phyloP scores from a whole-genome alignment of 140 eudicot species.

The Flaveria floridana region DNA sequence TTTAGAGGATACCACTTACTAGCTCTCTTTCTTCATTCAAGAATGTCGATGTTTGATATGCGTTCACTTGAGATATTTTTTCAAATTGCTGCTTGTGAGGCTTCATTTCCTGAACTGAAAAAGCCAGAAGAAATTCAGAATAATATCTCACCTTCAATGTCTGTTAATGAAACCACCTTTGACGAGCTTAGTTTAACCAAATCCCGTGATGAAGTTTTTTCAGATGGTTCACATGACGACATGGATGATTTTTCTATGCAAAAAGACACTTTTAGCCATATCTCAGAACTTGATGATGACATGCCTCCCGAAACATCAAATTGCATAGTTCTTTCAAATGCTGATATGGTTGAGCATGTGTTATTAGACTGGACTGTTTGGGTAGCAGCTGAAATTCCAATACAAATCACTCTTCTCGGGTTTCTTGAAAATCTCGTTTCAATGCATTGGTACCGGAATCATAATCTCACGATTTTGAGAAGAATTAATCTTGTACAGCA shows the following conservation, averaged over 20 bases:
- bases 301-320: constrained; percentile 79
- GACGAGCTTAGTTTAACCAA: constrained; percentile 75
- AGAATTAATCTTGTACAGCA: constrained; percentile 92
- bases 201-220: constrained; percentile 73
- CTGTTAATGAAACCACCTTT: constrained; percentile 47
- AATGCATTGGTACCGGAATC: constrained; percentile 97
- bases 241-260: constrained; percentile 86
- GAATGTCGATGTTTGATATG: constrained; percentile 90
- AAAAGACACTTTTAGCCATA: constrained; percentile 80
- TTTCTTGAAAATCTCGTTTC: constrained; percentile 95
- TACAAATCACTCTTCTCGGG: constrained; percentile 79
- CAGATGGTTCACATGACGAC: constrained; percentile 77
- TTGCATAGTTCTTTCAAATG: constrained; percentile 91
- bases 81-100: constrained; percentile 97
- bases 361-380: constrained; percentile 97
- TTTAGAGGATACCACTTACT: constrained; percentile 92
- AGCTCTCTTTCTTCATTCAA: constrained; percentile 81
- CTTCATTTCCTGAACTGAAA: constrained; percentile 88
- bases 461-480: constrained; percentile 91
- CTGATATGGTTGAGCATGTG: constrained; percentile 98
- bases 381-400: constrained; percentile 88
- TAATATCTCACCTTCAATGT: constrained; percentile 48
- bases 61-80: constrained; percentile 89
- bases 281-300: constrained; percentile 72
- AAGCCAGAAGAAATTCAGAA: constrained; percentile 40